Conservation (phyloP, 495 filamentous ascomycete genomes). For the Lichina pygmaea region DNA sequence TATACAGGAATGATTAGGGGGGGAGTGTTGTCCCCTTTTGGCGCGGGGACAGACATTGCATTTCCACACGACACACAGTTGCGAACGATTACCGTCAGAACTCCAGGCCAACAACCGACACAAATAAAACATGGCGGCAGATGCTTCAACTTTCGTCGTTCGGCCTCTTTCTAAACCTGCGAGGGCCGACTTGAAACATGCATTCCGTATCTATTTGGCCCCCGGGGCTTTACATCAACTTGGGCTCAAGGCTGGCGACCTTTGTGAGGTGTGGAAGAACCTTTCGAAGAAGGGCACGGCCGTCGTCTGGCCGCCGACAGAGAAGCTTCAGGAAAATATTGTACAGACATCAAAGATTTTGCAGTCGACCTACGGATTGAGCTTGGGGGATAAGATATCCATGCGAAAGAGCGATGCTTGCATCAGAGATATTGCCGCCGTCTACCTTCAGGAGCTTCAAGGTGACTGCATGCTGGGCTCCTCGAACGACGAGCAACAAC, state of each 20-base stretch:
- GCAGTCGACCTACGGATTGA: conserved; percentile 34
- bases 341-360: conserved; percentile 39
- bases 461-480: neutral
- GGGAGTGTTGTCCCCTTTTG: no score
- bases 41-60: no score
- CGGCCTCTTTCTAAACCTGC: conserved; percentile 25
- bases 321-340: conserved; percentile 34
- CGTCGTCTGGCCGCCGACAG: conserved; percentile 34
- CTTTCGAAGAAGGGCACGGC: conserved; percentile 22
- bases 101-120: neutral
- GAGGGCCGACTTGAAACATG: conserved; percentile 25
- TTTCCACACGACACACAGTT: neutral
- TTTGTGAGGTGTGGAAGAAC: conserved; percentile 22
- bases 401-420: conserved; percentile 19
- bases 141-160: conserved; percentile 16
- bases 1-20: no score
- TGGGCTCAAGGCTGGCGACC: conserved; percentile 30
- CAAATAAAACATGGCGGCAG: neutral
- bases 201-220: conserved; percentile 41
- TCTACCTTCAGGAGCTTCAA: conserved; percentile 13
- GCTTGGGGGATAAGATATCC: conserved; percentile 30
- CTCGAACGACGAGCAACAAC: no score
- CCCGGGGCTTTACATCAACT: conserved; percentile 31
- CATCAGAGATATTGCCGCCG: conserved; percentile 14
- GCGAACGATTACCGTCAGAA: neutral